Base-by-base conservation (phyloP, 2,329 filamentous ascomycete species). In the Neopestalotiopsis clavispora region DNA sequence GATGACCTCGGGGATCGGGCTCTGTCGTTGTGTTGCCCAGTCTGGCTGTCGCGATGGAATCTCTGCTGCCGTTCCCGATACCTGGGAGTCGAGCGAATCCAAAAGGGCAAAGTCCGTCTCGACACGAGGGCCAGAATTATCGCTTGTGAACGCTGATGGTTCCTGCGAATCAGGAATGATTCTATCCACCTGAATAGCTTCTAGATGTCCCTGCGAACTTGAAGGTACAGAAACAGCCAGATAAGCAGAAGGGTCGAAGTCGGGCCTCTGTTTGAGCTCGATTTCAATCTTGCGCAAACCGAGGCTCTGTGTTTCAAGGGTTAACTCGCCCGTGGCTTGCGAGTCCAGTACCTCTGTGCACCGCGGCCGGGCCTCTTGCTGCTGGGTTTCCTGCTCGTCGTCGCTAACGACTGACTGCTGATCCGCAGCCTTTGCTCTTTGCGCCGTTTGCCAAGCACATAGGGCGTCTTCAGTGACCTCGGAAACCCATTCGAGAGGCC, bases 401-500 rank as follows among this genome's bases (percentile, higher is more conserved):
- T 52, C 30, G 49, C 45, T 13, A 28, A 17, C 38, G 67, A 40
- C 20, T 67, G 71, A 66, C 4, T 40, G 30, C n/a, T 4, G 1
- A 2, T 59, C 57, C 9, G 13, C 30, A 30, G 23, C n/a, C 2
- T 59, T 14, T 34, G 4, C 32, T 34, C 6, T 61, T 34, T 74
- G 73, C 49, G 65, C 73, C 2, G 73, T 60, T 65, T 62, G 68
- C 77, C 77, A 78, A 28, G 69, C 72, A 38, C 68, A 40, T 40
- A 78, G 73, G 1, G 76, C 76, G 57, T 28, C 59, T 9, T 57
- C 45, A 20, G 74, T 75, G 34, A 78, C 71, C 72, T 77, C 72
- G 9, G 61, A 40, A 57, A 72, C 87, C 89, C 89, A 91, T 62
- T 79, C 85, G 10, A 84, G 84, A 3, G 77, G 68, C 74, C 84